A percentile compares a stretch with the other conserved stretches of the same genome.
Evolutionary conservation across 768 basidiomycete genomes (phyloP).

Genomic region (Russula sp.): DNA sequence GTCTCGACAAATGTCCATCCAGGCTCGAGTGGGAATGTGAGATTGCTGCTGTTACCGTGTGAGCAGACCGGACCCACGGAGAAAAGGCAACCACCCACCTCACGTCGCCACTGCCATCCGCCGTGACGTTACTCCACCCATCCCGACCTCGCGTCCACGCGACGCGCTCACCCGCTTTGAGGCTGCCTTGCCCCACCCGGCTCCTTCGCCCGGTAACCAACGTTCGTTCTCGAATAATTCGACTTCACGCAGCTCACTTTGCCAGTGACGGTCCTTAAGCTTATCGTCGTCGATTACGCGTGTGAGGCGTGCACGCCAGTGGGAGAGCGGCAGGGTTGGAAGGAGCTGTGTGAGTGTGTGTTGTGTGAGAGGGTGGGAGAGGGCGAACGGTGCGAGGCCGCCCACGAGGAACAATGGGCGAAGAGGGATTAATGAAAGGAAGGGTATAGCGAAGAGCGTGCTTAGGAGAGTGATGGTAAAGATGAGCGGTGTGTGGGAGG

Average conservation of each 20-base stretch:
- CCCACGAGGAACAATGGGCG: conserved; percentile 48
- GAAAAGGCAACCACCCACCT: conserved; percentile 49
- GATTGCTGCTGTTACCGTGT: conserved; percentile 57
- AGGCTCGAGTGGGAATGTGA: conserved; percentile 72
- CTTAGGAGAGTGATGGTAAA: conserved; percentile 48
- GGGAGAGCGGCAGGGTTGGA: conserved; percentile 26
- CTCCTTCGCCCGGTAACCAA: conserved; percentile 38
- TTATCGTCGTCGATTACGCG: conserved; percentile 59
- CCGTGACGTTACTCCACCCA: conserved; percentile 61
- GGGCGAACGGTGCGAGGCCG: conserved; percentile 51
- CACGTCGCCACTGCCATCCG: conserved; percentile 50
- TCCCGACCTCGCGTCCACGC: conserved; percentile 73
- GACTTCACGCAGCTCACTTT: conserved; percentile 59
- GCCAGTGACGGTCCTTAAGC: conserved; percentile 63
- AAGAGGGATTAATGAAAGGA: conserved; percentile 39
- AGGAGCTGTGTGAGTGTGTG: conserved; percentile 37
- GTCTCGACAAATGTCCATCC: conserved; percentile 74
- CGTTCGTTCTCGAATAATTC: conserved; percentile 84
- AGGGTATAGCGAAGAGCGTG: conserved; percentile 44
- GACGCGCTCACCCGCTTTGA: conserved; percentile 47
- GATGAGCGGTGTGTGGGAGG: conserved; percentile 54
- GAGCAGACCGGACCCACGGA: conserved; percentile 13
- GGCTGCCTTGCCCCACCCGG: conserved; percentile 41
- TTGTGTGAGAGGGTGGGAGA: conserved; percentile 49
- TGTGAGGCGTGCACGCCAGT: conserved; percentile 31